Conservation (phyloP, 257 asterid genomes). For the Echium plantagineum region DNA sequence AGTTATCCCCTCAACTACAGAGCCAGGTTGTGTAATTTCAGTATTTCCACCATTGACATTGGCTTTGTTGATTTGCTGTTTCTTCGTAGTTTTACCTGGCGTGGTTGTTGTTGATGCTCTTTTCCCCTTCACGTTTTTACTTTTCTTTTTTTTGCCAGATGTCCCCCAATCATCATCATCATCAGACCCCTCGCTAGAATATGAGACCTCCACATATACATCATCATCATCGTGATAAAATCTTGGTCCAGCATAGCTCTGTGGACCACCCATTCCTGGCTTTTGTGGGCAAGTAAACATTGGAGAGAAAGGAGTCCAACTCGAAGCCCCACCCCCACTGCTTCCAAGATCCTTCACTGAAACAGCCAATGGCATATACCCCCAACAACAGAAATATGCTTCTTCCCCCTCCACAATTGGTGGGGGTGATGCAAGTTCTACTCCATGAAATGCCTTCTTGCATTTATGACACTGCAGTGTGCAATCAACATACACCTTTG, state of each 20-base stretch:
- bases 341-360: constrained; percentile 36
- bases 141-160: constrained; percentile 19
- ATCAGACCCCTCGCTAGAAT: constrained; percentile 52
- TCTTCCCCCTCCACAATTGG: constrained; percentile 53
- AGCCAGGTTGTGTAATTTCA: constrained; percentile 22
- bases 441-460: constrained; percentile 70
- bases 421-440: constrained; percentile 56
- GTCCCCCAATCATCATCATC: constrained; percentile 40
- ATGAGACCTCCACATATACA: constrained; percentile 53
- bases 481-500: constrained; percentile 52
- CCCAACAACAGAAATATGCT: constrained; percentile 70
- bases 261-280: constrained; percentile 12
- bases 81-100: constrained; percentile 25
- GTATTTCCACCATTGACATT: constrained; percentile 19
- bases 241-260: constrained; percentile 35
- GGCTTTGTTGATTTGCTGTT: constrained; percentile 39
- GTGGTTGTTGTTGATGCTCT: constrained; percentile 10
- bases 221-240: constrained; percentile 56
- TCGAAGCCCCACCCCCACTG: constrained; percentile 20
- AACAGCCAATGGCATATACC: constrained; percentile 49
- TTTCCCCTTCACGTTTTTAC: constrained; percentile 14
- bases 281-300: constrained; percentile 46
- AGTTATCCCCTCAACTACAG: constrained; percentile 31
- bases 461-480: constrained; percentile 70
- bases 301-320: constrained; percentile 85